phyloP scores from a whole-genome alignment of 1,284 basidiomycete genomes.

The Tilletia caries region DNA sequence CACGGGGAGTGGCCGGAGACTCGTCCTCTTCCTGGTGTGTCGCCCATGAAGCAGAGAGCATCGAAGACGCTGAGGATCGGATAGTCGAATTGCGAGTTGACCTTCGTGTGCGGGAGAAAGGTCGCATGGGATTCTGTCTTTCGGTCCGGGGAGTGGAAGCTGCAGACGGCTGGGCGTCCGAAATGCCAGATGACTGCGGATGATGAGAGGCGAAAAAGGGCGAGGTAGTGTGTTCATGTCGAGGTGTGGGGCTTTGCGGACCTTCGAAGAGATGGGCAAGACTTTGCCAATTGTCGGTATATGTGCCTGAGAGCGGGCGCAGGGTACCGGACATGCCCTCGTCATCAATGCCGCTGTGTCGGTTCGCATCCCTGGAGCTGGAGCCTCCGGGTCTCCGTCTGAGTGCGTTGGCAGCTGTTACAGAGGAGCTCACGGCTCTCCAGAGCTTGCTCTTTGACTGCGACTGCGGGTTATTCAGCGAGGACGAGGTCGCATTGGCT shows the following conservation, averaged over 20 bases:
- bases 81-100: not conserved
- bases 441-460: not conserved
- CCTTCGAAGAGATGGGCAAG: constrained; percentile 37
- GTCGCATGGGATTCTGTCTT: constrained; percentile 20
- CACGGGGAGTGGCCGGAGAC: no score
- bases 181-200: not conserved
- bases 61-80: not conserved
- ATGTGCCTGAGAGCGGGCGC: constrained; percentile 27
- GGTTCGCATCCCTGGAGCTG: constrained; percentile 17
- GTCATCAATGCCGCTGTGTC: constrained; percentile 31
- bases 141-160: constrained; percentile 19
- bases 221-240: no score
- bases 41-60: not conserved
- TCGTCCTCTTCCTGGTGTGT: no score
- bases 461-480: not conserved
- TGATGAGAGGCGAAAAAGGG: not conserved
- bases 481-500: not conserved
- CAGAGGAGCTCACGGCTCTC: constrained; percentile 11
- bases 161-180: constrained; percentile 17
- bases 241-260: constrained; percentile 11
- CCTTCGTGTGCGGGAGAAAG: constrained; percentile 22
- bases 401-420: constrained; percentile 11
- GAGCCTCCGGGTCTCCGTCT: not conserved
- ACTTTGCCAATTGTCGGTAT: constrained; percentile 40
- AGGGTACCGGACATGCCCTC: constrained; percentile 37